phyloP scores from a whole-genome alignment of 1,284 basidiomycete species.

The Athelia sp. region DNA sequence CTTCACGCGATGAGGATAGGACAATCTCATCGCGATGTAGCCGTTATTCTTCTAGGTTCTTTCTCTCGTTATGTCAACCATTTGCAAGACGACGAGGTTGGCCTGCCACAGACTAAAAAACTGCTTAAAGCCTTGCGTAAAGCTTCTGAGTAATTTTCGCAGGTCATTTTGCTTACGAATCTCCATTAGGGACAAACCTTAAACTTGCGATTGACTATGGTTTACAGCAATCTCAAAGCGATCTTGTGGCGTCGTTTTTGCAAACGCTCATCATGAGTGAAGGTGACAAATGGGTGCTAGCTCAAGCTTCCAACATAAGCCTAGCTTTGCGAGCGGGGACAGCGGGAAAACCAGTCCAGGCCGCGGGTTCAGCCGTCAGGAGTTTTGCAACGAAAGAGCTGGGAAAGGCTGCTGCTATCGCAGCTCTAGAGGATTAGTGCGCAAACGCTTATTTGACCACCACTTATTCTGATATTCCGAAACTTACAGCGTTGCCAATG shows the following conservation, averaged over 20 bases:
- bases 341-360: slow-evolving; percentile 61
- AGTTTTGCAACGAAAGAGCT: slow-evolving; percentile 75
- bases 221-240: slow-evolving; percentile 68
- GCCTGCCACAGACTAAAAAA: slow-evolving; percentile 55
- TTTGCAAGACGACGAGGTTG: slow-evolving; percentile 66
- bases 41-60: slow-evolving; percentile 71
- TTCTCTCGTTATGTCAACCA: slow-evolving; percentile 80
- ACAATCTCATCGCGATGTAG: slow-evolving; percentile 65
- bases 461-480: slow-evolving; percentile 5
- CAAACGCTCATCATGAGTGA: slow-evolving; percentile 85
- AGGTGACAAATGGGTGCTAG: slow-evolving; percentile 74
- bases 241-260: slow-evolving; percentile 76
- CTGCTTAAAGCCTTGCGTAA: slow-evolving; percentile 70
- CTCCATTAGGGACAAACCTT: slow-evolving; percentile 60
- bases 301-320: slow-evolving; percentile 53
- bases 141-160: slow-evolving; percentile 15
- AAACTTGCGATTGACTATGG: slow-evolving; percentile 82
- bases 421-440: slow-evolving; percentile 79
- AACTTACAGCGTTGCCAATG: slow-evolving; percentile 64
- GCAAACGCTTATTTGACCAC: slow-evolving; percentile 20
- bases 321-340: slow-evolving; percentile 59
- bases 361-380: slow-evolving; percentile 61
- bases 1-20: slow-evolving; percentile 80
- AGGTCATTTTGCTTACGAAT: slow-evolving; percentile 10
- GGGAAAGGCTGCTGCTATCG: slow-evolving; percentile 70